Base-by-base conservation (phyloP, 352 stramenopile genomes). In the Pythium sukuiense region DNA sequence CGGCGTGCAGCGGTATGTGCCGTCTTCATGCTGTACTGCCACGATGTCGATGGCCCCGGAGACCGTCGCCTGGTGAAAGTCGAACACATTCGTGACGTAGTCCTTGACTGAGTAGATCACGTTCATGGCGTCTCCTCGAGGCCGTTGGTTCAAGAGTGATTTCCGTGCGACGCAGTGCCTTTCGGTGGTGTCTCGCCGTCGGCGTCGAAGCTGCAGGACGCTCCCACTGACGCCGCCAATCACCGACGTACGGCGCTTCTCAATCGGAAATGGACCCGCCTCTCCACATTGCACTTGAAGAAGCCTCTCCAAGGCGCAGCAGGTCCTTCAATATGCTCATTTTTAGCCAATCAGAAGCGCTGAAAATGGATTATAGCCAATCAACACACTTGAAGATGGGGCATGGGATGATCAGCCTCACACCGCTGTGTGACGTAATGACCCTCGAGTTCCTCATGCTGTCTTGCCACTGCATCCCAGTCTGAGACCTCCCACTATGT, bases 51-150 rank as follows among this genome's bases (percentile, higher is more conserved):
- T 88, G 41, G 87, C 88, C 41, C 86, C 88, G 3, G 85, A 92
- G 59, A 62, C 72, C 20, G 73, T 76, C 59, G 77, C 83, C 45
- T 86, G 76, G 53, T 90, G 73, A 39, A 81, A 74, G 55, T 89
- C 76, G 50, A 93, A 81, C 26, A 95, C 85, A 64, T 90, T 91
- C 57, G 79, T 88, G 57, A 95, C 82, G 70, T 95, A 95, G 67
- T 92, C 87, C 63, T 93, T 93, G 39, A 93, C 81, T 54, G 85
- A 93, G 72, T 89, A 87, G 67, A 93, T 90, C 41, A 93, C 83
- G 71, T 95, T 95, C 87, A 95, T 95, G 26, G 49, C 29, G 45
- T 14, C 32, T 37, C 35, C 37, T 27, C n/a, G 53, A 43, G 11
- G 32, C 35, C 20, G 43, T 50, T 13, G 1, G 29, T 50, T 50